These are phyloP conservation scores for Sphaerostilbella broomeana DNA, from an alignment of 2,329 filamentous ascomycete genomes.

Conservation along the genomic window DNA sequence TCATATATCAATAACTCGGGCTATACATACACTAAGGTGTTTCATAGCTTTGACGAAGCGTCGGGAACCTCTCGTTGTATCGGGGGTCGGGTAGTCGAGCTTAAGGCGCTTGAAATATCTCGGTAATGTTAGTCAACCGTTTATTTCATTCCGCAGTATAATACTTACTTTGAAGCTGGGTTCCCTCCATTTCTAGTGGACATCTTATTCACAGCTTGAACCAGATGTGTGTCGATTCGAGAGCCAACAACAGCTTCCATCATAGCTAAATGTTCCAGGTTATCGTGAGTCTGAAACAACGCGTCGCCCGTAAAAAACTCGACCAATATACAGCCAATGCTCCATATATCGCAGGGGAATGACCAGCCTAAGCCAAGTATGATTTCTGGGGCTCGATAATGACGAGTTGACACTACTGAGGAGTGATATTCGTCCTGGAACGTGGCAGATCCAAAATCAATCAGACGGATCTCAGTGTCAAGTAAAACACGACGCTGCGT, in stretches of 20 bases:
- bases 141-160: background rate
- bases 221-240: conserved; percentile 52
- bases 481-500: conserved; percentile 58
- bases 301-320: conserved; percentile 68
- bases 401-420: conserved; percentile 62
- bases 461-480: conserved; percentile 63
- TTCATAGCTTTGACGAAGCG: conserved; percentile 70
- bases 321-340: conserved; percentile 65
- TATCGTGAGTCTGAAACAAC: conserved; percentile 66
- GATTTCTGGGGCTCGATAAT: conserved; percentile 65
- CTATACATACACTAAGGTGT: conserved; percentile 48
- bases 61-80: conserved; percentile 58
- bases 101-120: conserved; percentile 62
- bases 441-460: conserved; percentile 66
- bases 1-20: too few relatives aligned
- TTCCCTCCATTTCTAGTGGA: conserved; percentile 51
- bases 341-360: conserved; percentile 67
- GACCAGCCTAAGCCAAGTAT: conserved; percentile 66
- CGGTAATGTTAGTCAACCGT: background rate
- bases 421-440: conserved; percentile 70
- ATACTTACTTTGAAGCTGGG: conserved; percentile 55
- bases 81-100: conserved; percentile 57
- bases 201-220: conserved; percentile 44
- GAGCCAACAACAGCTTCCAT: conserved; percentile 62
- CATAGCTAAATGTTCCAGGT: conserved; percentile 68